Conservation (phyloP, 148 eudicot species). For the Euryodendron excelsum region DNA sequence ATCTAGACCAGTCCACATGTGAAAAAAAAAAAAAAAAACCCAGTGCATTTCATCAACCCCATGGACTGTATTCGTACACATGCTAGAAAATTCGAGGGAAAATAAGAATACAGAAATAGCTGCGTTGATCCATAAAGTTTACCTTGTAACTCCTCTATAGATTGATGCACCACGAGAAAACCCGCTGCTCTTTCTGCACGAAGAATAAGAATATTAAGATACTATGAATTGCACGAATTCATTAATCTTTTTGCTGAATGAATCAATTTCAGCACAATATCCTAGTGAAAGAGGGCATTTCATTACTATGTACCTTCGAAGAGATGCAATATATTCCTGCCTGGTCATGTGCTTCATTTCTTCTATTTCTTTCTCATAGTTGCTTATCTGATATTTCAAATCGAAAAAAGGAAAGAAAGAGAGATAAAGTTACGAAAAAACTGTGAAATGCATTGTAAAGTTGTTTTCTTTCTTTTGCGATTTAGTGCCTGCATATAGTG, state of each 20-base stretch:
- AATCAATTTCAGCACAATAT: background rate
- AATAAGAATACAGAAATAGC: too few species aligned
- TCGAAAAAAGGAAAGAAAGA: background rate
- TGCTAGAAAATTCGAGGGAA: too few species aligned
- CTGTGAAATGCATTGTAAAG: background rate
- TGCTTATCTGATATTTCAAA: constrained; percentile 48
- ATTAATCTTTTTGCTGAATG: background rate
- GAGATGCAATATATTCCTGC: constrained; percentile 89
- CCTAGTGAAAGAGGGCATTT: background rate
- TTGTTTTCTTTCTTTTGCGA: too few species aligned
- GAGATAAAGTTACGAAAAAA: background rate
- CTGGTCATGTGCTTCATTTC: constrained; percentile 97
- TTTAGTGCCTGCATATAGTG: too few species aligned
- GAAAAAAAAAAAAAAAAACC: too few species aligned
- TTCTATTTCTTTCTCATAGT: constrained; percentile 85
- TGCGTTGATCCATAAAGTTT: background rate
- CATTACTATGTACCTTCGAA: constrained; percentile 52
- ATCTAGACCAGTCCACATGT: too few species aligned
- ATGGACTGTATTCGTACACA: too few species aligned
- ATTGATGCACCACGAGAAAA: constrained; percentile 96
- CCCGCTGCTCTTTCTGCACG: constrained; percentile 86
- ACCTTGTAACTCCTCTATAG: constrained; percentile 97
- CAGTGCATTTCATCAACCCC: too few species aligned
- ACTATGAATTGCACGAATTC: background rate
- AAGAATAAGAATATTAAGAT: background rate